Percentiles rank a stretch among this genome's conserved stretches.
Evolutionary conservation across 2,329 filamentous ascomycete species (phyloP).

Genomic region (Pseudocercospora eumusae): DNA sequence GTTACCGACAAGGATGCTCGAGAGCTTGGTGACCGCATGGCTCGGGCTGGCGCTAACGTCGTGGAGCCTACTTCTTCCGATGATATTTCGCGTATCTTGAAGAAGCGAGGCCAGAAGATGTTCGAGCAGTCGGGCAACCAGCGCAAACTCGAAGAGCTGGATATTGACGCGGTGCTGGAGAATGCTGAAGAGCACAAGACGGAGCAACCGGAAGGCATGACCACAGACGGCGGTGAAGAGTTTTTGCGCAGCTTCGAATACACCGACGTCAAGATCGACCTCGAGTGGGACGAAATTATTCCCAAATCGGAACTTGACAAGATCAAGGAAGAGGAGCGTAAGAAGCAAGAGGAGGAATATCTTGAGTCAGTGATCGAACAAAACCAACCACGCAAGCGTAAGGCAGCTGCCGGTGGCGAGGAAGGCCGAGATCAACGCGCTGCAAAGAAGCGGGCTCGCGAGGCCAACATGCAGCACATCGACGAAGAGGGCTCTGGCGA

Average conservation of each 20-base stretch:
- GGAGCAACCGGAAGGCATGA: slow-evolving; percentile 89
- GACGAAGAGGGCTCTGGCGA: slow-evolving; percentile 59
- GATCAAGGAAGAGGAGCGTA: slow-evolving; percentile 70
- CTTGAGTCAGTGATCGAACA: slow-evolving; percentile 80
- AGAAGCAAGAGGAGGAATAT: slow-evolving; percentile 78
- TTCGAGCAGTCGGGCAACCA: slow-evolving; percentile 98
- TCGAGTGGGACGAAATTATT: slow-evolving; percentile 98
- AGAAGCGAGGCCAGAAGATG: slow-evolving; percentile 98
- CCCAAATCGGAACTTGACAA: slow-evolving; percentile 87
- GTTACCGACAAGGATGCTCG: slow-evolving; percentile 92
- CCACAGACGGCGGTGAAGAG: slow-evolving; percentile 93
- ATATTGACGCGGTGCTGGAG: slow-evolving; percentile 94
- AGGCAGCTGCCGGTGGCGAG: slow-evolving; percentile 59
- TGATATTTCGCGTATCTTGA: slow-evolving; percentile 93
- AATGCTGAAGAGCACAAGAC: slow-evolving; percentile 98
- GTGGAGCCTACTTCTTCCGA: slow-evolving; percentile 87
- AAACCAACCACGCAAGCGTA: slow-evolving; percentile 74
- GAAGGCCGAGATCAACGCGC: slow-evolving; percentile 65
- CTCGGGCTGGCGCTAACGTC: slow-evolving; percentile 58
- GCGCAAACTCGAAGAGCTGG: slow-evolving; percentile 91
- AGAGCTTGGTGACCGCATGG: slow-evolving; percentile 77
- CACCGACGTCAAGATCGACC: slow-evolving; percentile 93
- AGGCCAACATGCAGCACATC: slow-evolving; percentile 59
- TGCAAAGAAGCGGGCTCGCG: slow-evolving; percentile 67
- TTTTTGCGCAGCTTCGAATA: slow-evolving; percentile 89